Evolutionary conservation across 768 basidiomycete species (phyloP), one percentile per base, ranked within the genome.

Genomic region (Auriscalpium microsporum): DNA sequence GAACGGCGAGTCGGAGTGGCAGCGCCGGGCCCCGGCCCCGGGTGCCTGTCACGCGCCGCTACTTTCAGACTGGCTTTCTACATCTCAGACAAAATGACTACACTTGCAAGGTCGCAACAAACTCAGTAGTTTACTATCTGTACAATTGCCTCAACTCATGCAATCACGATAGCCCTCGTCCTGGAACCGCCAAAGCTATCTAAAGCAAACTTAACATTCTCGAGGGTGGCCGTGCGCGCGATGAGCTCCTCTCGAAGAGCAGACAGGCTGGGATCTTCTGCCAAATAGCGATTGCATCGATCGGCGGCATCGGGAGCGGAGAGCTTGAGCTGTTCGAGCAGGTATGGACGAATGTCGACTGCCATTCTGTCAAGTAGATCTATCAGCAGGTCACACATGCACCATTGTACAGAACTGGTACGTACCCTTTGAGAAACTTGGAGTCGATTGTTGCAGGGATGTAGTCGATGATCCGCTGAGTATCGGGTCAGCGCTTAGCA

Each of bases 401-500:
- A 48, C 36, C 28, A 28, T 14, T 33, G 21, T 21, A 21, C 21
- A 21, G 21, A 21, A 21, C 21, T 13, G 64, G 56, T 13, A 57
- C 60, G 45, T 45, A 47, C 54, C 59, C 52, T 42, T 44, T 23
- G 3, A 52, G 16, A 36, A 52, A 52, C 23, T 19, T 44, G 38
- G 57, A 62, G 50, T 68, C 68, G 45, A 67, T 70, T 23, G 62
- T 59, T 21, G 53, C 67, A 10, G 77, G 76, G 4, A 78, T 60
- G 52, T 68, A 68, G 58, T 79, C 77, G 50, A 77, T 75, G 55
- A 78, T 66, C n/a, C 76, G 70, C 77, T 78, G 34, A 21, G 21
- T 21, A 21, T 21, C 21, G 21, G 21, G 21, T 21, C 21, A 21
- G 21, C 21, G 21, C 21, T 21, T 21, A 3, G 21, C 21, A 21